These are phyloP conservation scores for Zygoascus hellenicus DNA, from an alignment of 1,139 yeast species.

Conservation along the genomic window DNA sequence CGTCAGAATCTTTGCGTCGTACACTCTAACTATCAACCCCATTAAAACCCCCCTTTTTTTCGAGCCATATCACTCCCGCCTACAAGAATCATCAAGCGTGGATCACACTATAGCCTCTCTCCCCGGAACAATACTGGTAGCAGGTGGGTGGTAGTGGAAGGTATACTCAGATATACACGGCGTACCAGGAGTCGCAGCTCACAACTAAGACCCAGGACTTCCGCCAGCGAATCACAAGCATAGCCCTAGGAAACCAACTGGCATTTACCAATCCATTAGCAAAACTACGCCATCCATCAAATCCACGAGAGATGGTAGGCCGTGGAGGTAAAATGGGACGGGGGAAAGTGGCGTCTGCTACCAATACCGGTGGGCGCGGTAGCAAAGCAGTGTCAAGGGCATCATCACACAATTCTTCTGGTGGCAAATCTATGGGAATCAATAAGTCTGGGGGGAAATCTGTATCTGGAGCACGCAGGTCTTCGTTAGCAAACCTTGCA, in stretches of 20 bases:
- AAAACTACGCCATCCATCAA: not conserved
- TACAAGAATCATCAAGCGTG: no score
- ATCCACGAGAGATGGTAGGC: constrained; percentile 6
- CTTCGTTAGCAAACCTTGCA: not conserved
- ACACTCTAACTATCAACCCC: no score
- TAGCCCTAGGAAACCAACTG: not conserved
- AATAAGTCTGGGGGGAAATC: not conserved
- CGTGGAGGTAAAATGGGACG: constrained; percentile 9
- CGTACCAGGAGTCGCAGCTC: not conserved
- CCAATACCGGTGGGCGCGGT: constrained; percentile 2
- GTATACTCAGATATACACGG: not conserved
- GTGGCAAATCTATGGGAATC: not conserved
- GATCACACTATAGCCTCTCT: no score
- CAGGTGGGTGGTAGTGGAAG: no score
- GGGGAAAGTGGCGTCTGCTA: not conserved
- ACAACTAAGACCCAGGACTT: not conserved
- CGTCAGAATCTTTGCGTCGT: no score
- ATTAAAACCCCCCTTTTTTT: no score
- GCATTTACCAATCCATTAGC: not conserved
- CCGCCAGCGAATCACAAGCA: constrained; percentile 1
- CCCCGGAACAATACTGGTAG: no score
- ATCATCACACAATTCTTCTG: constrained; percentile 1
- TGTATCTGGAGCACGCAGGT: not conserved
- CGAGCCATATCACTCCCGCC: no score
- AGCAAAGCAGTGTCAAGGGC: constrained; percentile 2